Evolutionary conservation across 768 basidiomycete genomes (phyloP), one percentile per base, ranked within the genome.

Genomic region (Daedaleopsis sinensis): DNA sequence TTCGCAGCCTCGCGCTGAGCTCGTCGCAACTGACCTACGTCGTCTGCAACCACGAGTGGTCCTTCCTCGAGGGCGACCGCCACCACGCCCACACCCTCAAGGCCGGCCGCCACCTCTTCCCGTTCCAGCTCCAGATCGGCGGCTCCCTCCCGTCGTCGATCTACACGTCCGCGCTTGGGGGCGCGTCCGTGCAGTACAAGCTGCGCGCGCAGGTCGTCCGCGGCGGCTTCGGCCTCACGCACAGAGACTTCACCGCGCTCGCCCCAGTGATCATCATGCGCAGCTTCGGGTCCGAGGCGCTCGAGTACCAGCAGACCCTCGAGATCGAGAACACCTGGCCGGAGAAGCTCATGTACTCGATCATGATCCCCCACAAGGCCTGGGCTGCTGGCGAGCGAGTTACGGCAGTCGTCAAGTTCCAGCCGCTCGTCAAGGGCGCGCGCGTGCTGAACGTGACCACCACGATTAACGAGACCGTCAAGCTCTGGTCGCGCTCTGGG

Each of bases 241-340:
- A 71, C 42, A 77, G 80, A 53, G 91, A 92, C 69, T 82, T 93
- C 58, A 83, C 88, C 55, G 79, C 85, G 2, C 75, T 79, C 39
- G 76, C 78, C 52, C 83, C 87, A 12, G 84, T 98, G 52, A 76
- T 80, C 59, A 78, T 98, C 62, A 66, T 91, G 51, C 86, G 94
- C 49, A 85, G 89, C 4, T 89, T 95, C 70, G 79, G 85, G 19
- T 72, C 85, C 1, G 94, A 95, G 63, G 90, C 96, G 0, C 83
- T 97, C 67, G 96, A 98, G 73, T 98, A 93, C 78, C 96, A 94
- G 69, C 95, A 98, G 71, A 94, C 94, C 1, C 83, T 97, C 59
- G 96, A 98, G 73, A 89, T 93, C 65, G 93, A 97, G 74, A 97
- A 96, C 73, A 95, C 94, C 16, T 98, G 96, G 96, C 95, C 96